phyloP scores from a whole-genome alignment of 495 filamentous ascomycete genomes.

The Hypoxylon crocopeplum region DNA sequence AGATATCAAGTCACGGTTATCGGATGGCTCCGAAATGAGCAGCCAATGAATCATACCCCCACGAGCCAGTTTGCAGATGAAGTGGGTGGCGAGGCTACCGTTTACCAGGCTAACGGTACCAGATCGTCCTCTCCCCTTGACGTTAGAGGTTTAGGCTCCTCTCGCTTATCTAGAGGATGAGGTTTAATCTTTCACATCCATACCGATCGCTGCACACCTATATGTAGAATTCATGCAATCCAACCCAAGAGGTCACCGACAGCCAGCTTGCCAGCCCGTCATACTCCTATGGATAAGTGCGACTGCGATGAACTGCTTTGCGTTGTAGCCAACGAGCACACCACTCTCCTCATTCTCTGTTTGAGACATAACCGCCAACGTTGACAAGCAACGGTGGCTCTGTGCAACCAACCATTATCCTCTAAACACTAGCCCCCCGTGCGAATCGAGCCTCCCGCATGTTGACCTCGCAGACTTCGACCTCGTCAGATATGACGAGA shows the following conservation, averaged over 20 bases:
- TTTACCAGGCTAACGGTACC: constrained; percentile 12
- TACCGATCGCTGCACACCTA: constrained; percentile 18
- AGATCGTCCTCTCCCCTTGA: neutral
- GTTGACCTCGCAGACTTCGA: constrained; percentile 8
- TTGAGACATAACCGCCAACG: constrained; percentile 28
- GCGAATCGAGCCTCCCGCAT: constrained; percentile 23
- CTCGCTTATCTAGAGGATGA: neutral
- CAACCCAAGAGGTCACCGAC: constrained; percentile 25
- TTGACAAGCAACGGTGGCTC: constrained; percentile 30
- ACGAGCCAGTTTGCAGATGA: constrained; percentile 4
- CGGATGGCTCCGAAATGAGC: constrained; percentile 24
- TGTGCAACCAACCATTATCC: constrained; percentile 28
- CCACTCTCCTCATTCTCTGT: constrained; percentile 2
- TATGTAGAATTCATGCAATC: constrained; percentile 24
- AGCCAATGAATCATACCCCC: constrained; percentile 11
- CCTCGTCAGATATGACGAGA: constrained; percentile 25
- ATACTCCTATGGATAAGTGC: neutral
- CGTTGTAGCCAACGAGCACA: constrained; percentile 3
- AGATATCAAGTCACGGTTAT: constrained; percentile 2
- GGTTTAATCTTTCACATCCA: constrained; percentile 8
- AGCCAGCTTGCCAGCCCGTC: neutral
- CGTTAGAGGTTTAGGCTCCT: neutral
- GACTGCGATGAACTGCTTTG: neutral
- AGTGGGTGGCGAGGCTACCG: constrained; percentile 9
- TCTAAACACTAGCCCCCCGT: neutral